These are phyloP conservation scores for Albugo candida DNA, from an alignment of 352 stramenopile species.

Conservation along the genomic window DNA sequence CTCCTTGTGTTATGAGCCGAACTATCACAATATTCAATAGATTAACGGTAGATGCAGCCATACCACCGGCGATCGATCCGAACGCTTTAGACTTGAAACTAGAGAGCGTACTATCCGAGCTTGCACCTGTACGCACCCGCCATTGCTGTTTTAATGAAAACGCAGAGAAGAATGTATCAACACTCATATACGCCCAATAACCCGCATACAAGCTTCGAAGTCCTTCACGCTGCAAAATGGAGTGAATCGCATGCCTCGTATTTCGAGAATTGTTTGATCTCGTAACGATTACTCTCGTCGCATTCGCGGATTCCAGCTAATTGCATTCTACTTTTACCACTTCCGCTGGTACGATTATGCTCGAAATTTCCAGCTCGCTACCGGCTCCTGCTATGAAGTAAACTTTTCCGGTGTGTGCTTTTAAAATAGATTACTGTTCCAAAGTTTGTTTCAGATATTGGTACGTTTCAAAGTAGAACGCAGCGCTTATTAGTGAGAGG, in stretches of 20 bases:
- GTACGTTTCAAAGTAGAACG: constrained; percentile 62
- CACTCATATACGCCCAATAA: constrained; percentile 56
- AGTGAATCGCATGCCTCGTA: constrained; percentile 30
- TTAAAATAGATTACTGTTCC: constrained; percentile 5
- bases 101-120: constrained; percentile 9
- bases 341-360: constrained; percentile 49
- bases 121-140: constrained; percentile 8
- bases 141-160: constrained; percentile 36
- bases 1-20: constrained; percentile 67
- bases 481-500: constrained; percentile 42
- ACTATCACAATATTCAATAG: constrained; percentile 61
- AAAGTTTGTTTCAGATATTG: constrained; percentile 36
- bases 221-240: constrained; percentile 45
- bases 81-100: constrained; percentile 31
- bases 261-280: constrained; percentile 56
- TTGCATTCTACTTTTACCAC: constrained; percentile 68
- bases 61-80: constrained; percentile 36
- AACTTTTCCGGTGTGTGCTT: constrained; percentile 28
- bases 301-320: constrained; percentile 46
- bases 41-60: constrained; percentile 53
- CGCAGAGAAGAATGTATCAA: constrained; percentile 62
- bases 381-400: constrained; percentile 43
- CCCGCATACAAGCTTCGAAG: constrained; percentile 41
- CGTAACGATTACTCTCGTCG: constrained; percentile 39
- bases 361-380: constrained; percentile 48